Base-by-base conservation (phyloP, 2,329 filamentous ascomycete genomes). In the Plectosphaerella plurivora region DNA sequence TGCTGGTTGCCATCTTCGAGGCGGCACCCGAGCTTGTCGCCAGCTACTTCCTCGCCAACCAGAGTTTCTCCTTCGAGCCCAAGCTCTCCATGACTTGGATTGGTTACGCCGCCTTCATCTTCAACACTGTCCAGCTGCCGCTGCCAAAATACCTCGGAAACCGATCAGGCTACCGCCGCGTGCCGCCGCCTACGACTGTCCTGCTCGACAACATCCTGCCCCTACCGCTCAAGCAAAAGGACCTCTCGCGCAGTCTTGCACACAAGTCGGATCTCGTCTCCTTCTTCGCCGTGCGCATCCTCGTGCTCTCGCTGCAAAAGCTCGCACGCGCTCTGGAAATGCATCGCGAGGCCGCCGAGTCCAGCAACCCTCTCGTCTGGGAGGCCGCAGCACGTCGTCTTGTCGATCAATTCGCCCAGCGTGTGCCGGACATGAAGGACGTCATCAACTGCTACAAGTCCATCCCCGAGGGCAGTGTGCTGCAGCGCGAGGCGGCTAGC, bases 41-140 rank as follows among this genome's bases (percentile, higher is more conserved):
- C 44, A 86, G 91, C 62, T 99, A 95, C 67, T 97, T 96, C 64
- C 77, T 84, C 44, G 86, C 83, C 64, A 92, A 91, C 63, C 85
- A 82, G 55, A 82, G 86, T 51, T 94, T 97, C 62, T 83, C 86
- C 0, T 91, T 96, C 57, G 92, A 97, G 42, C 92, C 94, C 0
- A 97, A 96, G 64, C 78, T 95, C 5, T 94, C 91, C 3, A 86
- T 91, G 45, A 94, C 91, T 0, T 99, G 94, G 94, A 89, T 97
- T 59, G 92, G 93, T 42, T 96, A 95, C 65, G 91, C 91, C 0
- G 85, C 91, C 0, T 90, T 97, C 56, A 72, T 99, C 5, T 96
- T 95, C 68, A 88, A 88, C 55, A 83, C 86, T 1, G 84, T 97
- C 45, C 81, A 87, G 53, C 74, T 95, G 36, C 83, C 86, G 1